Base-by-base conservation (phyloP, 2,329 filamentous ascomycete genomes). In the Fusarium nelsonii region DNA sequence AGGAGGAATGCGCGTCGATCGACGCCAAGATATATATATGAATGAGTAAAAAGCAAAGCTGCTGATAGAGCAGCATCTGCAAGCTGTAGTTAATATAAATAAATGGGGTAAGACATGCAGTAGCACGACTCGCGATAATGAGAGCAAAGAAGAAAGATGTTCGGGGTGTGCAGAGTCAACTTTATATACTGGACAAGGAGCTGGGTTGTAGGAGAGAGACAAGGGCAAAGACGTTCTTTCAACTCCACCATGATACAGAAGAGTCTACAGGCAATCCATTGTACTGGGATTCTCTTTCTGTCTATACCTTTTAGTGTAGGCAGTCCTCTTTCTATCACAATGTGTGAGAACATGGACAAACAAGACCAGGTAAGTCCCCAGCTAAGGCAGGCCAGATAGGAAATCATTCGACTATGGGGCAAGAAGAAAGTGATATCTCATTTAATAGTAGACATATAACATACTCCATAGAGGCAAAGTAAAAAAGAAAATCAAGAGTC, bases 391-490 rank as follows among this genome's bases (percentile, higher is more conserved):
- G 8, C 15, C 7, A 9, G 3, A 30, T 9, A 11, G n/a, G n/a
- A 48, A 43, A 74, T 74, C 46, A 52, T 73, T 66, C 72, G 70
- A 74, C 65, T 46, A 39, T 23, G 39, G 53, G 33, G 33, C 33
- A 32, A 43, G 37, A 39, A 34, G 58, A 69, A 74, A 74, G 68
- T 71, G 71, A 74, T 57, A 58, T 39, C 68, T 74, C 68, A 70
- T 37, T 58, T 32, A 28, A 40, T 28, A 30, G 45, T 48, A 34
- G 36, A 46, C 8, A 50, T 23, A 23, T 5, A 23, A 23, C 23
- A 48, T 15, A 36, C 8, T 7, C 4, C n/a, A 15, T 14, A 40
- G 18, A 32, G 26, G 34, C 46, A n/a, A 39, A 54, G 32, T 3
- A 14, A 41, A 40, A 43, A 32, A 20, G 23, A 14, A 16, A 44